phyloP scores from a whole-genome alignment of 345 rosid genomes.

The Eucalyptus marginata region DNA sequence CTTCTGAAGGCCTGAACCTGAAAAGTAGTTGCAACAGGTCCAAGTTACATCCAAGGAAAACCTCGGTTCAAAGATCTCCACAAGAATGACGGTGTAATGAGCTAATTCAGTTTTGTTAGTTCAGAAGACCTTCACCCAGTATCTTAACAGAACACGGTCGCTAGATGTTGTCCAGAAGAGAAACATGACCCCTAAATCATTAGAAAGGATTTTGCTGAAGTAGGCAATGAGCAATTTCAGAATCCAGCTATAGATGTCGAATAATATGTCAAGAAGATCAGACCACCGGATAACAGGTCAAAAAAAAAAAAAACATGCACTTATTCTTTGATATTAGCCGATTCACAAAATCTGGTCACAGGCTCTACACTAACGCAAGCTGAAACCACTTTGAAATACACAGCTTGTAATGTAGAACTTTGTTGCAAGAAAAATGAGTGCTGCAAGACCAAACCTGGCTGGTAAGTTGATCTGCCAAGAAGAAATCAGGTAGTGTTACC shows the following conservation, averaged over 20 bases:
- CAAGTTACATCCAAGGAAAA: background rate
- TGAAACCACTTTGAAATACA: background rate
- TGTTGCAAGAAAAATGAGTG: background rate
- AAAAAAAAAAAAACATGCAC: background rate
- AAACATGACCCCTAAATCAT: background rate
- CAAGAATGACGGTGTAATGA: background rate
- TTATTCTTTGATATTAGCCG: background rate
- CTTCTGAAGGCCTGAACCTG: constrained; percentile 1
- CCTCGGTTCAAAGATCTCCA: background rate
- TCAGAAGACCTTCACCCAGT: background rate
- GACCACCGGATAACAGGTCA: background rate
- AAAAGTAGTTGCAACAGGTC: background rate
- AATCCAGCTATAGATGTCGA: background rate
- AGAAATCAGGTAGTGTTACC: constrained; percentile 57
- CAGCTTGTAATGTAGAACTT: background rate
- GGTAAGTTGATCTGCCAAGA: constrained; percentile 51
- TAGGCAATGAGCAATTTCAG: background rate
- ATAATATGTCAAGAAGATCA: background rate
- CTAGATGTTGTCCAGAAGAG: background rate
- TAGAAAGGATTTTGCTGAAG: background rate
- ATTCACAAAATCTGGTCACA: background rate
- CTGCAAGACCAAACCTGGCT: constrained; percentile 30
- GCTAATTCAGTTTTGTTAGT: background rate
- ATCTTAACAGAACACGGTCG: background rate
- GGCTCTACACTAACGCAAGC: background rate